Evolutionary conservation across 768 basidiomycete genomes (phyloP).

Genomic region (Solioccasus polychromus): DNA sequence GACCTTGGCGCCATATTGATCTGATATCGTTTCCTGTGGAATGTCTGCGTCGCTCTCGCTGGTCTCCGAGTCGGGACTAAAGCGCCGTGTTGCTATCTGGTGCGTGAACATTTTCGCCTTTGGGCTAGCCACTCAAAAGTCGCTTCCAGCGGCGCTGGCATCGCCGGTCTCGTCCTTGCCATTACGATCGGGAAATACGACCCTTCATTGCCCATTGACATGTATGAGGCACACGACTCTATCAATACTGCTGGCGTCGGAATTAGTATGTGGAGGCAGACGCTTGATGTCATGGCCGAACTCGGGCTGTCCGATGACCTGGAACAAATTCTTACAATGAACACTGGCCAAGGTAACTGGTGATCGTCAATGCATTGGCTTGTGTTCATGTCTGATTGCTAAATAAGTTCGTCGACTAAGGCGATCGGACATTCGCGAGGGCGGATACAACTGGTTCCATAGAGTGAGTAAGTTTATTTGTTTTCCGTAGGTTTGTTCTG

Average conservation of each 20-base stretch:
- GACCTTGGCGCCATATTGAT: no score
- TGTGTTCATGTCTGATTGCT: constrained; percentile 12
- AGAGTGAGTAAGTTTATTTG: constrained; percentile 18
- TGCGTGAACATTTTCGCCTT: no score
- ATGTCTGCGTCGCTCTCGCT: no score
- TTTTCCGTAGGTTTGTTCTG: no score
- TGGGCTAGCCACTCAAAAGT: no score
- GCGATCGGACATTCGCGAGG: constrained; percentile 26
- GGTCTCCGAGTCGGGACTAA: no score
- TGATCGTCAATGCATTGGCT: no score
- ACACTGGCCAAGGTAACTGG: no score
- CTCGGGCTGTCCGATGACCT: constrained; percentile 42
- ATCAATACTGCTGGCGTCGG: constrained; percentile 42
- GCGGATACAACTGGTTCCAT: constrained; percentile 31
- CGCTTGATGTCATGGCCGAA: constrained; percentile 41
- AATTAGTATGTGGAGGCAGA: constrained; percentile 44
- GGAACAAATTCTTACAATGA: constrained; percentile 15
- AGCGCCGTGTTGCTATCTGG: no score
- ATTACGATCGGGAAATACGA: constrained; percentile 35
- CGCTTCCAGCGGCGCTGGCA: constrained; percentile 42
- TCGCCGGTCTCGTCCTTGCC: constrained; percentile 44
- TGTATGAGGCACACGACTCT: constrained; percentile 46
- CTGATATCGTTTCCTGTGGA: no score
- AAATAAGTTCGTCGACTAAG: constrained; percentile 3
- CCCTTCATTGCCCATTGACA: constrained; percentile 33